Base-by-base conservation (phyloP, 495 filamentous ascomycete species). In the Poronia punctata region DNA sequence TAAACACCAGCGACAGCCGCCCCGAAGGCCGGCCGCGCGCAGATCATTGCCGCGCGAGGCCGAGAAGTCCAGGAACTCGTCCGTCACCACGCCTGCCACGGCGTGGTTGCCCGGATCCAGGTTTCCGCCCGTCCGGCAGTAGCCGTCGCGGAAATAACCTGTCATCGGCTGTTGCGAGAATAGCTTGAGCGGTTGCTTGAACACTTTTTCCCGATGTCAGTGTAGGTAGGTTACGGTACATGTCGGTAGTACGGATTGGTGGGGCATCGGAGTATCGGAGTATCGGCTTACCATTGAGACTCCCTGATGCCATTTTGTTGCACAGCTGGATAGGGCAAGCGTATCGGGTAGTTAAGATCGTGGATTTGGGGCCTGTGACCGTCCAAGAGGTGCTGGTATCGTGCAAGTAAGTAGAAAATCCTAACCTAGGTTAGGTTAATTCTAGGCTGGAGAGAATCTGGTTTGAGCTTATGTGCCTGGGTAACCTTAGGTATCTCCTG, bases 1-100 rank as follows among this genome's bases (percentile, higher is more conserved):
- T 10, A 80, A 51, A 48, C 79, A 82, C 77, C 79, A 80, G 44
- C 70, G 71, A 37, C 74, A 78, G 4, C 78, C 76, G 9, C 56
- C 63, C 18, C 62, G 72, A 19, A 80, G 61, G 14, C 77, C 77
- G 21, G 66, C 54, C 3, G 43, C 30, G 3, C 72, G 62, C 12
- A 83, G 61, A 44, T 80, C 72, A 49, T 81, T 81, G 27, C 75
- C 77, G 11, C 66, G 60, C 0, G 66, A 61, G 25, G 74, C 74
- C 29, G 64, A 64, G 57, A 74, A 80, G 48, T 79, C 70, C 12
- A 81, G 72, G 53, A 81, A 81, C 49, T 74, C 64, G 32, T 72
- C 64, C 7, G 76, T 75, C 9, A 81, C 52, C n/a, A 74, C 56
- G 20, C 65, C 74, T 7, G 71, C 70, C 12, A 74, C 61, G 16